Conservation (phyloP, 306 rosid species). For the Cucurbita pepo region DNA sequence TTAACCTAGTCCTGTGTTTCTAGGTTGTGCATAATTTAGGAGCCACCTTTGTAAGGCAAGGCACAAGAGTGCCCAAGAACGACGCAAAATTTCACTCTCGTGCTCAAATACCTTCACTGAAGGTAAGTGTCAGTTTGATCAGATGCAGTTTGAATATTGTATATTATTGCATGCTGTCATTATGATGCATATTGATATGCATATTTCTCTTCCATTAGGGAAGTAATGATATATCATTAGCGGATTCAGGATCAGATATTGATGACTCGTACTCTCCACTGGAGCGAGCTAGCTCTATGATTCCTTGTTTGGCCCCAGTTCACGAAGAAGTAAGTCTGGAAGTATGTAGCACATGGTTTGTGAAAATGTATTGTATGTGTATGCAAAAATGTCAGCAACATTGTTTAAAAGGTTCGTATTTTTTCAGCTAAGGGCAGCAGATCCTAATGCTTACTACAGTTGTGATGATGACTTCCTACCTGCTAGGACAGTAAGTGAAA, state of each 20-base stretch:
- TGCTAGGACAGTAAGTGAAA: conserved; percentile 18
- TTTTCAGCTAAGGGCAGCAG: conserved; percentile 36
- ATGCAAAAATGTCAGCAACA: neutral
- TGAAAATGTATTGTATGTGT: neutral
- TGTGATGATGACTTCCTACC: conserved; percentile 50
- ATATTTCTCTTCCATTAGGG: conserved; percentile 25
- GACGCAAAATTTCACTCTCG: conserved; percentile 32
- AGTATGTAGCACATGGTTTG: neutral
- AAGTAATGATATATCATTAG: conserved; percentile 42
- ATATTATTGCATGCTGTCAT: neutral
- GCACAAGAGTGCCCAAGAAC: conserved; percentile 28
- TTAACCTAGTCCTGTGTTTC: conserved; percentile 15
- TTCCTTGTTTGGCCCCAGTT: conserved; percentile 54
- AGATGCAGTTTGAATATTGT: neutral
- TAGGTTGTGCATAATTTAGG: conserved; percentile 57
- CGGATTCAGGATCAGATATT: conserved; percentile 62
- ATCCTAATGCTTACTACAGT: conserved; percentile 49
- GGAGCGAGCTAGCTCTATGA: conserved; percentile 27
- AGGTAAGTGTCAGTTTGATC: conserved; percentile 34
- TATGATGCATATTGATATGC: neutral
- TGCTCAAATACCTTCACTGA: conserved; percentile 23
- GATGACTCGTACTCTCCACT: conserved; percentile 52
- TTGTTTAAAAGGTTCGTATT: neutral
- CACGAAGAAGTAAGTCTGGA: conserved; percentile 62
- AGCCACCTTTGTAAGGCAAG: conserved; percentile 57